These are phyloP conservation scores for Hippophae gyantsensis DNA, from an alignment of 306 rosid genomes.

Conservation along the genomic window DNA sequence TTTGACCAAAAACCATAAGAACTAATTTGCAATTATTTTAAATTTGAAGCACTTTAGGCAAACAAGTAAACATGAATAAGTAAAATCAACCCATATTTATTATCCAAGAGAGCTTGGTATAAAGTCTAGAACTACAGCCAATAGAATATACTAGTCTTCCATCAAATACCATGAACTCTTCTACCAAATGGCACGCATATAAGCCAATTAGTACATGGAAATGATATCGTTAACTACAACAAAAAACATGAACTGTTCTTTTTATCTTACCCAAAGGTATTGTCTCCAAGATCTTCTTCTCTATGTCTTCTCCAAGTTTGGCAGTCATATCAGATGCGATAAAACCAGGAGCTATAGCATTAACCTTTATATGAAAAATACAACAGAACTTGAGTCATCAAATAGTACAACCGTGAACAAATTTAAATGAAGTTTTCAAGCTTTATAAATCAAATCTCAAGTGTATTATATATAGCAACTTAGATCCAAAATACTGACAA, in stretches of 20 bases:
- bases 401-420: not conserved
- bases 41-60: not conserved
- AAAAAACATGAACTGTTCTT: not conserved
- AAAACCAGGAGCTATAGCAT: slow-evolving; percentile 96
- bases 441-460: not conserved
- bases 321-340: slow-evolving; percentile 98
- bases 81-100: not conserved
- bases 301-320: slow-evolving; percentile 73
- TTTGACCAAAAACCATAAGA: slow-evolving; percentile 1
- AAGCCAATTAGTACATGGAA: not conserved
- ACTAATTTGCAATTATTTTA: not conserved
- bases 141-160: too few relatives aligned
- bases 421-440: not conserved
- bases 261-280: slow-evolving; percentile 74
- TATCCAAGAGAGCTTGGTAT: not conserved
- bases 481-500: slow-evolving; percentile 29
- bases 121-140: too few relatives aligned
- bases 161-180: too few relatives aligned
- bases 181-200: not conserved
- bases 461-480: not conserved
- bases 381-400: slow-evolving; percentile 5
- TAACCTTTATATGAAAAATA: slow-evolving; percentile 43
- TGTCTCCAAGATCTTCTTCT: slow-evolving; percentile 72
- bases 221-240: not conserved
- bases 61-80: not conserved